Evolutionary conservation across 2,329 filamentous ascomycete genomes (phyloP).

Genomic region (Magnaporthales sp.): DNA sequence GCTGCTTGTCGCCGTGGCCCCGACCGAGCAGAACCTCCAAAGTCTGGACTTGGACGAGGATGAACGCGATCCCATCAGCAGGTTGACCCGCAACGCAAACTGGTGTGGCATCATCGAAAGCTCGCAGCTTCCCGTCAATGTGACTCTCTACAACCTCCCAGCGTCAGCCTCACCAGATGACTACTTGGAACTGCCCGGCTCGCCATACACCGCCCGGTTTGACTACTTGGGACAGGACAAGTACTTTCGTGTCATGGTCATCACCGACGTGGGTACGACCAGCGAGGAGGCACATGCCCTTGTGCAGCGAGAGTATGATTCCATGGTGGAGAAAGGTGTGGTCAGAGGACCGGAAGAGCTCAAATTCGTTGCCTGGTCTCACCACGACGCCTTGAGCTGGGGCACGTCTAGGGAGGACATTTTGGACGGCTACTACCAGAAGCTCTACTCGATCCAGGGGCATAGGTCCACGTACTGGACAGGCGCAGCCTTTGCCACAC

Average conservation of each 20-base stretch:
- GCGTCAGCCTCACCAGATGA: not conserved
- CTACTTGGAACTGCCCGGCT: conserved; percentile 4
- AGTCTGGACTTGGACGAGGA: conserved; percentile 21
- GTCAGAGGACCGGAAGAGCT: not conserved
- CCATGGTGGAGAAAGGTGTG: not conserved
- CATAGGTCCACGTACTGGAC: conserved; percentile 24
- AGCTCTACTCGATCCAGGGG: conserved; percentile 23
- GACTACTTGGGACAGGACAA: not conserved
- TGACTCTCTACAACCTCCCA: not conserved
- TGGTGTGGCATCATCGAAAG: conserved; percentile 17
- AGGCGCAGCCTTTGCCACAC: conserved; percentile 15
- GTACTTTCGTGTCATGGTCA: conserved; percentile 5
- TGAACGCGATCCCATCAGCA: conserved; percentile 23
- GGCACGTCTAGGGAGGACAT: conserved; percentile 16
- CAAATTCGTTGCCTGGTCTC: conserved; percentile 12
- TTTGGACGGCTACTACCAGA: conserved; percentile 18
- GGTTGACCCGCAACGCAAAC: conserved; percentile 18
- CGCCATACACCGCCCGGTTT: conserved; percentile 3
- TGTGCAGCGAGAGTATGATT: not conserved
- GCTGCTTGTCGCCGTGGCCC: conserved; percentile 27
- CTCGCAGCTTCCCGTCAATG: conserved; percentile 11
- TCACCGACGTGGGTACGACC: not conserved
- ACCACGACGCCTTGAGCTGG: conserved; percentile 15
- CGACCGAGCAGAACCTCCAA: conserved; percentile 20
- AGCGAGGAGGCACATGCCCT: conserved; percentile 1